A percentile compares a stretch with the other conserved stretches of the same genome.
Conservation (phyloP, 2,329 filamentous ascomycete genomes). For the Chaetomium olivaceum region DNA sequence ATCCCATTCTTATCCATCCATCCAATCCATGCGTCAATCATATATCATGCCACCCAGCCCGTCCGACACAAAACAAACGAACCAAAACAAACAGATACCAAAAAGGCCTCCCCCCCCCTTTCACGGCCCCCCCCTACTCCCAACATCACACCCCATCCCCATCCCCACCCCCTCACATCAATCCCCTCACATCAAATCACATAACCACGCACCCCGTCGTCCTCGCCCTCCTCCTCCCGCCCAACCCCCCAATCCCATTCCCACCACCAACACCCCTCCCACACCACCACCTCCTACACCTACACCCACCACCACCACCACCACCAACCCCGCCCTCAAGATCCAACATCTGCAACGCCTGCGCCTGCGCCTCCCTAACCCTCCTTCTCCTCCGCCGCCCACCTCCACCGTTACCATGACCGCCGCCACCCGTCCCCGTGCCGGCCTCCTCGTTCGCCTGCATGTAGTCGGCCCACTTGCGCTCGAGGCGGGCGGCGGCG, state of each 20-base stretch:
- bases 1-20: neutral
- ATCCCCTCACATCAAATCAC: conserved; percentile 18
- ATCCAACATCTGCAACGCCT: conserved; percentile 74
- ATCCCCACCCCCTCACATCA: no score
- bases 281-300: no score
- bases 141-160: no score
- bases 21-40: conserved; percentile 1
- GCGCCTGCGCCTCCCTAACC: conserved; percentile 80
- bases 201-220: conserved; percentile 33
- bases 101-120: no score
- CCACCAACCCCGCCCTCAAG: conserved; percentile 68
- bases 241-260: conserved; percentile 58
- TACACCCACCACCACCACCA: conserved; percentile 3
- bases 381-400: conserved; percentile 69
- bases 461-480: conserved; percentile 94
- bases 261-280: conserved; percentile 44
- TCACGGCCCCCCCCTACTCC: no score
- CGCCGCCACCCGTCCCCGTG: conserved; percentile 62
- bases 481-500: conserved; percentile 75
- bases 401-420: conserved; percentile 50
- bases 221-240: conserved; percentile 44
- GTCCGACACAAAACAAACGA: neutral
- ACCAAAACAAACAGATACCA: neutral
- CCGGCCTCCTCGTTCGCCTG: conserved; percentile 84
- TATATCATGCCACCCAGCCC: neutral